These are phyloP conservation scores for Echeveria elegans DNA, from an alignment of 164 flowering plant genomes.

Conservation along the genomic window DNA sequence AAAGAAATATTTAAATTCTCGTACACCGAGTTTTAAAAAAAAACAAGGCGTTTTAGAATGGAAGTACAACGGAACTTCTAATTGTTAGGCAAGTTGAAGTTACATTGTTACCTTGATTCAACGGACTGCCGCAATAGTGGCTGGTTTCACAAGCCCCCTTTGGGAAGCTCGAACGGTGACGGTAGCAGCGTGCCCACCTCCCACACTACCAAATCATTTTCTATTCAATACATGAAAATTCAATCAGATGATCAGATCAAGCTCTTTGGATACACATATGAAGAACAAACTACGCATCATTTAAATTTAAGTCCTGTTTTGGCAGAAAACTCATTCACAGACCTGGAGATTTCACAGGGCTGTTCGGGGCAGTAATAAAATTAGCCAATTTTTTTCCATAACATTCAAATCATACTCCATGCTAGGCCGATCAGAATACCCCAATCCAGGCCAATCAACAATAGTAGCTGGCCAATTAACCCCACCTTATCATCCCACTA, in stretches of 20 bases:
- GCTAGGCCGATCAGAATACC: constrained; percentile 78
- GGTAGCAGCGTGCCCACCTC: constrained; percentile 97
- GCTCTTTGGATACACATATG: neutral
- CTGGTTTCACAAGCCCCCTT: constrained; percentile 62
- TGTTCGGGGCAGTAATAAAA: constrained; percentile 52
- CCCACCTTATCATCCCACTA: constrained; percentile 39
- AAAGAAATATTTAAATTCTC: neutral
- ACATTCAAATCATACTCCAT: constrained; percentile 79
- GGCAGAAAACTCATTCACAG: neutral
- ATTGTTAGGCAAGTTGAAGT: neutral
- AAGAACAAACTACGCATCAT: neutral
- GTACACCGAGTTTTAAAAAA: no score
- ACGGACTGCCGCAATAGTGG: constrained; percentile 82
- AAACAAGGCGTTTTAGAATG: no score
- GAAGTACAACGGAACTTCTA: no score
- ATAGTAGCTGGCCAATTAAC: constrained; percentile 63
- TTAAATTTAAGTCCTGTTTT: neutral
- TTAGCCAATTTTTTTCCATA: constrained; percentile 81
- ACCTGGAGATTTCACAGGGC: constrained; percentile 59
- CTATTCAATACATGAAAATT: constrained; percentile 25
- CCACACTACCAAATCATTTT: constrained; percentile 54
- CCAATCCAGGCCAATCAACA: constrained; percentile 94
- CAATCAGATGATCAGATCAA: constrained; percentile 11
- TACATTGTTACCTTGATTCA: constrained; percentile 63
- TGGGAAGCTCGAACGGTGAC: constrained; percentile 62